Evolutionary conservation across 192 early-diverging fungal genomes (phyloP).

Genomic region (Coemansia sp.): DNA sequence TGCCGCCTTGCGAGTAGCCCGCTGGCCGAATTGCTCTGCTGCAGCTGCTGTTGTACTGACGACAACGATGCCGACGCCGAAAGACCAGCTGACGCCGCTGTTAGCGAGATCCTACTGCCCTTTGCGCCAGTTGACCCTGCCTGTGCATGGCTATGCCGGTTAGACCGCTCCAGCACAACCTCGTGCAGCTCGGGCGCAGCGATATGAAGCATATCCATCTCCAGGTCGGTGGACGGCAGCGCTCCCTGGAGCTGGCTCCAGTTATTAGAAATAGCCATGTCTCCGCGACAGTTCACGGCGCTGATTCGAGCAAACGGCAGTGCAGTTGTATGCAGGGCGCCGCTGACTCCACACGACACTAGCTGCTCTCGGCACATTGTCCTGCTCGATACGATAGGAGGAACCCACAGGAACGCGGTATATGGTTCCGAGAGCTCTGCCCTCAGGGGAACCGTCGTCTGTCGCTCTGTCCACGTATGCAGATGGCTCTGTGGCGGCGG

Average conservation of each 20-base stretch:
- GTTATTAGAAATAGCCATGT: conserved; percentile 35
- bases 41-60: conserved; percentile 1
- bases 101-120: neutral
- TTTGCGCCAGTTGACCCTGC: neutral
- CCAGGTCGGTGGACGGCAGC: conserved; percentile 6
- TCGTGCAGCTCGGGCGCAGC: conserved; percentile 29
- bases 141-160: conserved; percentile 7
- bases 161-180: conserved; percentile 8
- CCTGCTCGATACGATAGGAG: conserved; percentile 9
- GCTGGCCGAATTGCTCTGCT: neutral
- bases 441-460: neutral
- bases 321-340: conserved; percentile 1
- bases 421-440: neutral
- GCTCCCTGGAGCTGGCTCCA: conserved; percentile 28
- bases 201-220: conserved; percentile 23
- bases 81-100: conserved; percentile 4
- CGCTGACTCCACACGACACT: conserved; percentile 6
- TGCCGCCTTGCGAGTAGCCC: conserved; percentile 7
- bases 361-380: conserved; percentile 19
- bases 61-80: conserved; percentile 6
- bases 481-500: conserved; percentile 20
- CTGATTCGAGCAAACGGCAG: conserved; percentile 20
- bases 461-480: conserved; percentile 12
- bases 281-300: conserved; percentile 24
- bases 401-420: conserved; percentile 32